Evolutionary conservation across 1,284 basidiomycete species (phyloP).

Genomic region (Schizophyllum amplum): DNA sequence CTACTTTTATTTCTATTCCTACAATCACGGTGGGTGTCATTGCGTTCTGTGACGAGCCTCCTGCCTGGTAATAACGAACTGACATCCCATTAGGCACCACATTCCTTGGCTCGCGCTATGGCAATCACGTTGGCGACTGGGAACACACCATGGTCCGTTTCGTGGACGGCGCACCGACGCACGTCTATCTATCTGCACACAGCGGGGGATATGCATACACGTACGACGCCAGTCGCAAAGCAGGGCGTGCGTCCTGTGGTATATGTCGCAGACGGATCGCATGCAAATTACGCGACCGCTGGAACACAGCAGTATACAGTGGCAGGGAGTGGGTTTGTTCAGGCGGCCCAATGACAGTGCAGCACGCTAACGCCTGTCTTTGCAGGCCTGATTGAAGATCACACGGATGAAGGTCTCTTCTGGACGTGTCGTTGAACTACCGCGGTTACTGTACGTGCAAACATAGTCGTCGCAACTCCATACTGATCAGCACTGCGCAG

Average conservation of each 20-base stretch:
- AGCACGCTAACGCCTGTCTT: neutral
- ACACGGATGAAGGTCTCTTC: neutral
- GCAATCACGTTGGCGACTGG: constrained; percentile 26
- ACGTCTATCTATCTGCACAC: constrained; percentile 27
- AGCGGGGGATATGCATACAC: constrained; percentile 23
- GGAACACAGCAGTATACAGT: neutral
- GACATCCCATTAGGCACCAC: constrained; percentile 6
- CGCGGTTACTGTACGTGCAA: neutral
- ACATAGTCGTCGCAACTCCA: neutral
- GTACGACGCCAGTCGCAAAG: constrained; percentile 15
- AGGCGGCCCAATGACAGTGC: neutral
- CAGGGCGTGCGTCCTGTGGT: constrained; percentile 11
- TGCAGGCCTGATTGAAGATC: neutral
- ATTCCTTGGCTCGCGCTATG: constrained; percentile 20
- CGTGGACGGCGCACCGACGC: constrained; percentile 20
- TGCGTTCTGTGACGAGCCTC: neutral
- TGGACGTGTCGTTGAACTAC: neutral
- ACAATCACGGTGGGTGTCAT: constrained; percentile 17
- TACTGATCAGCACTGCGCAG: neutral
- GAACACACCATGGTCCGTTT: constrained; percentile 31
- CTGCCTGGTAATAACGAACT: neutral
- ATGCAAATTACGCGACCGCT: neutral
- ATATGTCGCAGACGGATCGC: neutral
- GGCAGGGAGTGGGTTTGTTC: neutral
- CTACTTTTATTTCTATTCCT: constrained; percentile 31